These are phyloP conservation scores for Pichia scutulata DNA, from an alignment of 805 yeast genomes.

Conservation along the genomic window DNA sequence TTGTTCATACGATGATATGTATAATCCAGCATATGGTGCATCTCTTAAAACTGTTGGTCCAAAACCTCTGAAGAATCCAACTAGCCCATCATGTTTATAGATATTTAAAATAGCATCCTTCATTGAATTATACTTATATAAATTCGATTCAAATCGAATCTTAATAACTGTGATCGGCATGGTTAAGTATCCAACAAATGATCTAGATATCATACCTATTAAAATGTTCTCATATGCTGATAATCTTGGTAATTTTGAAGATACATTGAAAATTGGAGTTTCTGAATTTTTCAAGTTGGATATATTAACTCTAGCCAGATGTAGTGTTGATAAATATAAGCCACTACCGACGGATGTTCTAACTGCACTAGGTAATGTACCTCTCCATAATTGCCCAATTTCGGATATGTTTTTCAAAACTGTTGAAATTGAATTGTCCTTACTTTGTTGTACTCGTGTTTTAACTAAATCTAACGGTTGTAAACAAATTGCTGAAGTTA, in stretches of 20 bases:
- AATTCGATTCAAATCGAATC: constrained; percentile 78
- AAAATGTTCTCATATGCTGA: constrained; percentile 59
- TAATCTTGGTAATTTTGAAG: constrained; percentile 60
- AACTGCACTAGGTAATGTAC: constrained; percentile 84
- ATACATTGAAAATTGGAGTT: constrained; percentile 3
- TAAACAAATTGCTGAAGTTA: constrained; percentile 67
- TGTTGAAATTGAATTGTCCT: constrained; percentile 24
- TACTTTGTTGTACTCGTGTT: constrained; percentile 71
- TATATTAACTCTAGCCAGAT: constrained; percentile 47
- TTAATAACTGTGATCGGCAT: constrained; percentile 94
- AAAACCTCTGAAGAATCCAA: constrained; percentile 81
- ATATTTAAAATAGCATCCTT: constrained; percentile 53
- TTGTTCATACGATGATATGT: constrained; percentile 77
- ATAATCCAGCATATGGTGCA: constrained; percentile 94
- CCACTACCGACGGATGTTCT: constrained; percentile 91
- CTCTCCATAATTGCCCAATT: constrained; percentile 71
- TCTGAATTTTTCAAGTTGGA: constrained; percentile 26
- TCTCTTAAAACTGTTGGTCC: constrained; percentile 84
- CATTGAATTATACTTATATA: constrained; percentile 63
- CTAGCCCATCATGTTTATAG: constrained; percentile 40
- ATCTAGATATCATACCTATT: constrained; percentile 75
- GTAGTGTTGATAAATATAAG: constrained; percentile 68
- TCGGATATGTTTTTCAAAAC: constrained; percentile 35
- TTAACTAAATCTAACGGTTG: constrained; percentile 89
- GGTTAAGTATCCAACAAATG: constrained; percentile 73